Percentiles rank a stretch among this genome's conserved stretches.
These are phyloP conservation scores for Dictyostelium purpureum DNA, from an alignment of 78 protist genomes.

Conservation along the genomic window DNA sequence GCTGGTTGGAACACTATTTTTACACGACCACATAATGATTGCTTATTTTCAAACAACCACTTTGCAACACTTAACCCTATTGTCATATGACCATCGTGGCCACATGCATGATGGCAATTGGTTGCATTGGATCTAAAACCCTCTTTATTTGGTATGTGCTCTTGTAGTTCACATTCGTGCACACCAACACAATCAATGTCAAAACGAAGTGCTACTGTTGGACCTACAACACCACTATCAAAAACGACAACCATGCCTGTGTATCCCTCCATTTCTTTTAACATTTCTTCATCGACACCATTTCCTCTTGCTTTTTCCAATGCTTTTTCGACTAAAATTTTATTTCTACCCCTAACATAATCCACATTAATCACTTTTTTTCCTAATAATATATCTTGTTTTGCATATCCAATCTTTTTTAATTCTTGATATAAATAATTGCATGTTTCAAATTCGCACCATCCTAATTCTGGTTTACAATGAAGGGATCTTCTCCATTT, in stretches of 20 bases:
- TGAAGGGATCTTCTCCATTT: slow-evolving; percentile 42
- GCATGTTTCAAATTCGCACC: slow-evolving; percentile 32
- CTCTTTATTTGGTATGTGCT: slow-evolving; percentile 3
- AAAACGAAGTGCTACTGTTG: slow-evolving; percentile 9
- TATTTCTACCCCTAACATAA: slow-evolving; percentile 9
- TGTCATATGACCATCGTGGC: slow-evolving; percentile 59
- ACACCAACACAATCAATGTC: slow-evolving; percentile 54
- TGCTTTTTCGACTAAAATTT: not conserved
- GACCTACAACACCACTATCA: not conserved
- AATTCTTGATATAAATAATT: not conserved
- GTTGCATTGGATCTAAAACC: not conserved
- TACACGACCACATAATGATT: not conserved
- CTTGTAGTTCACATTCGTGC: not conserved
- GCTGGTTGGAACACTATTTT: slow-evolving; percentile 50
- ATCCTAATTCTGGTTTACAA: slow-evolving; percentile 21
- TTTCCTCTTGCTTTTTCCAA: not conserved
- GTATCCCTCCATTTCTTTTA: not conserved
- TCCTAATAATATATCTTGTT: not conserved
- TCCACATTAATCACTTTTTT: not conserved
- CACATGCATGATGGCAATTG: slow-evolving; percentile 36
- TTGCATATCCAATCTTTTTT: not conserved
- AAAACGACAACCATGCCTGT: slow-evolving; percentile 18
- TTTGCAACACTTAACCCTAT: slow-evolving; percentile 41
- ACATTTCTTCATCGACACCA: not conserved
- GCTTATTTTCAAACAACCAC: not conserved